Evolutionary conservation across 2,329 filamentous ascomycete genomes (phyloP), one percentile per base, ranked within the genome.

Genomic region (Sarocladium brachiariae): DNA sequence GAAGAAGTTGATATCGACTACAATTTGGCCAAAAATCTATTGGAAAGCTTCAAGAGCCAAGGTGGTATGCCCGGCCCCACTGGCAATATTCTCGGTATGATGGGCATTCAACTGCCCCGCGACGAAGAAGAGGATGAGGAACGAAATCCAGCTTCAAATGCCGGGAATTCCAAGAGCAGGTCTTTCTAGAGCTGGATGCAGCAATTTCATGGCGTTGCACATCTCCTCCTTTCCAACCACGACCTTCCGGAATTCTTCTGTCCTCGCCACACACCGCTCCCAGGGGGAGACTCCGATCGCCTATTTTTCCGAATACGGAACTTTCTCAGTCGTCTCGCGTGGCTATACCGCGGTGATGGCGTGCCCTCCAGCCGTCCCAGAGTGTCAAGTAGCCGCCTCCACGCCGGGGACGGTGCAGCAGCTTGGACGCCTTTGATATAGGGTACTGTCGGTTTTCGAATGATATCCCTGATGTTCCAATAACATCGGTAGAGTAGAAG

Each of bases 41-140:
- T 99, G 1, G 89, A 96, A 65, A 92, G 89, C 59, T 91, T 99
- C 68, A 95, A 95, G 63, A 85, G 87, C 14, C 92, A 97, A 65
- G 89, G 76, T 16, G 93, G 93, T 11, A 80, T 86, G 73, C 76
- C 89, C 27, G 93, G 93, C 0, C 93, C 93, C 1, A 87, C 87
- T 2, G 84, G 91, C 1, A 97, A 96, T 63, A 72, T 99, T 53
- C 76, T 99, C 60, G 85, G 84, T 6, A 78, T 95, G 70, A 86
- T 97, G 84, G 90, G 90, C 1, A 73, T 96, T 56, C 77, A 80
- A 35, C 72, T 96, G 53, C 92, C 92, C 0, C 77, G 87, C 53
- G 89, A 95, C 60, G 89, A 92, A 53, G 83, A 78, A 23, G 77
- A 81, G 31, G 70, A 69, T 1, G 64, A 69, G 5, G 62, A 55